Percentiles rank a stretch among this genome's conserved stretches.
phyloP scores from a whole-genome alignment of 2,329 filamentous ascomycete genomes.

The Beauveria rudraprayagi region DNA sequence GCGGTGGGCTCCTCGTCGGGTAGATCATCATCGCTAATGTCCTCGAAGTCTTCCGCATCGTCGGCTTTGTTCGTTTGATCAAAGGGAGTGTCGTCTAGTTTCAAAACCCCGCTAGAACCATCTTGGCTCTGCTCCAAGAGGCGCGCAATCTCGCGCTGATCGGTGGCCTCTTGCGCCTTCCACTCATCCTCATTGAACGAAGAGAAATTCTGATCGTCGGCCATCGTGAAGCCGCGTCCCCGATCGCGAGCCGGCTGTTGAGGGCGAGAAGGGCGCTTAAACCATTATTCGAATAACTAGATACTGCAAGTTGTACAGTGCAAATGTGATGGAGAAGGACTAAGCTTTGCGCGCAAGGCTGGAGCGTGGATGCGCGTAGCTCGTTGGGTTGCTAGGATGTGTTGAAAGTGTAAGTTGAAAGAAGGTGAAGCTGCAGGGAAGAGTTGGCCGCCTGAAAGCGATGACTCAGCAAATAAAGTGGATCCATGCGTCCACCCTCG shows the following conservation, averaged over 20 bases:
- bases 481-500: background rate
- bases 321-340: background rate
- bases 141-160: slow-evolving; percentile 39
- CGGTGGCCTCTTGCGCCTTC: slow-evolving; percentile 38
- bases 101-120: slow-evolving; percentile 29
- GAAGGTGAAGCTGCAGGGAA: background rate
- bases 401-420: background rate
- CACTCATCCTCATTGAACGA: slow-evolving; percentile 28
- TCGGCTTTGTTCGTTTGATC: slow-evolving; percentile 75
- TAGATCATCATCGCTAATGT: slow-evolving; percentile 86
- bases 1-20: slow-evolving; percentile 59
- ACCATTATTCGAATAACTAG: background rate
- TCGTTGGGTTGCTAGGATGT: background rate
- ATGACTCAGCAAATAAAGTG: background rate
- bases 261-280: background rate
- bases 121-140: slow-evolving; percentile 36
- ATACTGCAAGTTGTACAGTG: background rate
- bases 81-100: slow-evolving; percentile 40
- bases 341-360: background rate
- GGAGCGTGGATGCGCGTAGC: background rate
- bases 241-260: background rate
- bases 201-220: slow-evolving; percentile 25
- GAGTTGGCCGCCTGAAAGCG: background rate
- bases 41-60: slow-evolving; percentile 83
- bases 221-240: slow-evolving; percentile 21